Evolutionary conservation across 768 basidiomycete species (phyloP), one percentile per base, ranked within the genome.

Genomic region (Tylopilus rubrobrunneus): DNA sequence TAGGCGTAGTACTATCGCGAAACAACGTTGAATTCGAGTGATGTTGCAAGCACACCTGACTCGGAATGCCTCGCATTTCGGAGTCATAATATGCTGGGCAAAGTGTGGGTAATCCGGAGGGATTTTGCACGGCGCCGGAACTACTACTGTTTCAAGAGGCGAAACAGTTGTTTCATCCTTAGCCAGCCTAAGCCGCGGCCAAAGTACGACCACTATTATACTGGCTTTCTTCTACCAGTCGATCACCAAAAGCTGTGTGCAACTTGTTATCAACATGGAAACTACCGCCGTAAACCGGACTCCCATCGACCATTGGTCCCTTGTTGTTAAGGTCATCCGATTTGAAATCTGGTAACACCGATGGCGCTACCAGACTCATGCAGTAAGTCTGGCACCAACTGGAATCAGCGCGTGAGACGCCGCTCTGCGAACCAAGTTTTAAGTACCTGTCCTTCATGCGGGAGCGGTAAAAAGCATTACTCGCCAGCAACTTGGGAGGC

Each of bases 161-260:
- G 52, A 65, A 65, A 62, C 45, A 29, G 27, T 50, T n/a, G 52
- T 62, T 66, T 62, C 63, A 60, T 48, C 49, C 27, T 43, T 21
- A 31, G 31, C 31, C 8, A 31, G 25, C 25, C 31, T 11, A 11
- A 31, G 31, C 25, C 31, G 31, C 31, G 28, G 34, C n/a, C 29
- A 14, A 9, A 45, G 44, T 12, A 31, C 34, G 33, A 31, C 7
- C 40, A 44, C 15, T 17, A 10, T 40, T 25, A 25, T 5, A 17
- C 34, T 40, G 41, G 4, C 23, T 33, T 6, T 43, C 14, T 5
- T 48, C 19, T 42, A 27, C 27, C 33, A 34, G 19, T 27, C 10
- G 19, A 42, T 47, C 39, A 6, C 11, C 40, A 7, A 12, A 1
- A 33, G 10, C 19, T 19, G 19, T 19, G 19, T 19, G 19, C 19